Evolutionary conservation across 805 yeast genomes (phyloP).

Genomic region (Pachysolen tannophilus): DNA sequence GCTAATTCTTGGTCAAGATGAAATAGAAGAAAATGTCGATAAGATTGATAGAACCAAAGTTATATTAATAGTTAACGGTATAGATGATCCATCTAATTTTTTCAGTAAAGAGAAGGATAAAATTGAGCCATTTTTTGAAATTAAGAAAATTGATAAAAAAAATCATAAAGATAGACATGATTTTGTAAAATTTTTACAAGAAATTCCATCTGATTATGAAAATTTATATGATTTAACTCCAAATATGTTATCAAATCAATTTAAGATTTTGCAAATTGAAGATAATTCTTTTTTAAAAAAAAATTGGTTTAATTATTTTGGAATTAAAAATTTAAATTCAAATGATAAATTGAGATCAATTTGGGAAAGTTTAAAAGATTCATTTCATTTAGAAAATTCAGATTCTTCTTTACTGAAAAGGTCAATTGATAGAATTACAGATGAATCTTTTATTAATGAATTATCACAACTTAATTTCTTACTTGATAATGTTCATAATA

Average conservation of each 20-base stretch:
- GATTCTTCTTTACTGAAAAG: conserved; percentile 13
- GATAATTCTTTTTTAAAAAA: conserved; percentile 3
- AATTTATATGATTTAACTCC: conserved; percentile 9
- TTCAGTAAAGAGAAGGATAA: conserved; percentile 12
- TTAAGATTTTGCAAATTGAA: conserved; percentile 15
- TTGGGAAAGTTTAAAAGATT: conserved; percentile 27
- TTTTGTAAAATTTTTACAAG: conserved; percentile 18
- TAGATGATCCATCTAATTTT: conserved; percentile 25
- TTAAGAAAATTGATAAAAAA: conserved; percentile 6
- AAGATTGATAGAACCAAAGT: conserved; percentile 21
- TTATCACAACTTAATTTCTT: conserved; percentile 38
- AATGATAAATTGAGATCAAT: conserved; percentile 25
- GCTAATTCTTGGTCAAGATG: conserved; percentile 8
- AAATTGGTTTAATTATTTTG: conserved; percentile 20
- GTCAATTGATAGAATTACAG: conserved; percentile 28
- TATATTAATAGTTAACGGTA: conserved; percentile 34
- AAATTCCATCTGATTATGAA: conserved; percentile 11
- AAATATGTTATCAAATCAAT: conserved; percentile 19
- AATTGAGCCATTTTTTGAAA: conserved; percentile 15
- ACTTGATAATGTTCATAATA: conserved; percentile 14
- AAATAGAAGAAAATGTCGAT: conserved; percentile 20
- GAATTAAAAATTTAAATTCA: conserved; percentile 14
- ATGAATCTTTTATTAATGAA: conserved; percentile 40
- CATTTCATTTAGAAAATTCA: conserved; percentile 10
- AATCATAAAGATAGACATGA: conserved; percentile 11